phyloP scores from a whole-genome alignment of 768 basidiomycete genomes.

The Boletus rex-veris region DNA sequence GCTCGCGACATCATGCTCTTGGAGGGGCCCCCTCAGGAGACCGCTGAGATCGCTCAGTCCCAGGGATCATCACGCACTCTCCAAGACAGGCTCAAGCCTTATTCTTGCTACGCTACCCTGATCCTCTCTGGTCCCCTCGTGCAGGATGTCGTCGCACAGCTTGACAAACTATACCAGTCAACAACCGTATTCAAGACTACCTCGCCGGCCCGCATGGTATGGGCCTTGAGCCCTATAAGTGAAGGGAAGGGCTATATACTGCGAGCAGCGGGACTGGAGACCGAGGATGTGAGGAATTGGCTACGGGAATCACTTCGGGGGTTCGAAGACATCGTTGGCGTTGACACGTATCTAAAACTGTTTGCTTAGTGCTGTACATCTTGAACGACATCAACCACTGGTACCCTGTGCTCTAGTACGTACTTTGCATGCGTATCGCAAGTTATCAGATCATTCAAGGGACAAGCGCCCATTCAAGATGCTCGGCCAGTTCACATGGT shows the following conservation, averaged over 20 bases:
- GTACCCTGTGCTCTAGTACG: too few species aligned
- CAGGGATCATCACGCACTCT: constrained; percentile 46
- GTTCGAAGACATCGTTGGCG: constrained; percentile 54
- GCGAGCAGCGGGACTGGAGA: constrained; percentile 71
- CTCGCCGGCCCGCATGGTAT: constrained; percentile 62
- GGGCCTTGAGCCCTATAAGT: constrained; percentile 71
- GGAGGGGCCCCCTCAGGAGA: constrained; percentile 39
- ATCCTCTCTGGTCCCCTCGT: constrained; percentile 73
- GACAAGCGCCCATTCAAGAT: too few species aligned
- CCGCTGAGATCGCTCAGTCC: constrained; percentile 3
- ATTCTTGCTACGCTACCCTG: constrained; percentile 87
- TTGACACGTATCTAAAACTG: constrained; percentile 59
- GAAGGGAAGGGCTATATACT: constrained; percentile 53
- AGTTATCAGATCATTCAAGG: too few species aligned
- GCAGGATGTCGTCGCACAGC: constrained; percentile 41
- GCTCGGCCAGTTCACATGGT: too few species aligned
- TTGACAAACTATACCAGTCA: constrained; percentile 47
- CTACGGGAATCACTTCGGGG: constrained; percentile 51
- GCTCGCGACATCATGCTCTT: constrained; percentile 79
- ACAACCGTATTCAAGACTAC: constrained; percentile 60
- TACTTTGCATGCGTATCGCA: too few species aligned
- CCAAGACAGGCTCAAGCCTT: constrained; percentile 65
- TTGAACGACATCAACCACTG: background rate
- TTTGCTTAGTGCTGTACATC: constrained; percentile 41
- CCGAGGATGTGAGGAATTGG: constrained; percentile 73